These are phyloP conservation scores for Pseudevernia furfuracea DNA, from an alignment of 495 filamentous ascomycete genomes.

Conservation along the genomic window DNA sequence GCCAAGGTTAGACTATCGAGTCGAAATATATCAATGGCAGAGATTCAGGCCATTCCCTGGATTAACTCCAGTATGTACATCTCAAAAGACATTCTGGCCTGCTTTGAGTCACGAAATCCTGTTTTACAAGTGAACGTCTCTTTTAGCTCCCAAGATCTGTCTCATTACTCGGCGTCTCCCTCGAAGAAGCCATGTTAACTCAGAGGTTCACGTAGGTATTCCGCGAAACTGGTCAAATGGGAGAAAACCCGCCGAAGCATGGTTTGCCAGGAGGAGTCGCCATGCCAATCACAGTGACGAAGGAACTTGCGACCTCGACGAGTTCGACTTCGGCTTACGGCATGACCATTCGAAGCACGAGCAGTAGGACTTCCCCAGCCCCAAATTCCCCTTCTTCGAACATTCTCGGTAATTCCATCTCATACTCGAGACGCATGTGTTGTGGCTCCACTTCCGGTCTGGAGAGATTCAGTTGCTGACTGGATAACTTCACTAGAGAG, in stretches of 20 bases:
- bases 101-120: background rate
- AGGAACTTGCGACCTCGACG: constrained; percentile 57
- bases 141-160: background rate
- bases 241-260: constrained; percentile 44
- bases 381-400: background rate
- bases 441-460: background rate
- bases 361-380: constrained; percentile 22
- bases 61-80: constrained; percentile 14
- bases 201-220: background rate
- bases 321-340: constrained; percentile 56
- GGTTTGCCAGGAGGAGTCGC: constrained; percentile 59
- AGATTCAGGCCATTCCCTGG: constrained; percentile 23
- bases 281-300: constrained; percentile 47
- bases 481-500: constrained; percentile 24
- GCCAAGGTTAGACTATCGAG: constrained; percentile 41
- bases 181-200: background rate
- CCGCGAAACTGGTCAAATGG: constrained; percentile 22
- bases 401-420: background rate
- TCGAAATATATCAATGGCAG: constrained; percentile 34
- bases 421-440: background rate
- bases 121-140: background rate
- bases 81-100: background rate
- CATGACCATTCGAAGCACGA: constrained; percentile 60
- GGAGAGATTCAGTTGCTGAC: background rate
- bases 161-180: no score